Evolutionary conservation across 2,329 filamentous ascomycete species (phyloP).

Genomic region (Aspergillus ochraceoroseus): DNA sequence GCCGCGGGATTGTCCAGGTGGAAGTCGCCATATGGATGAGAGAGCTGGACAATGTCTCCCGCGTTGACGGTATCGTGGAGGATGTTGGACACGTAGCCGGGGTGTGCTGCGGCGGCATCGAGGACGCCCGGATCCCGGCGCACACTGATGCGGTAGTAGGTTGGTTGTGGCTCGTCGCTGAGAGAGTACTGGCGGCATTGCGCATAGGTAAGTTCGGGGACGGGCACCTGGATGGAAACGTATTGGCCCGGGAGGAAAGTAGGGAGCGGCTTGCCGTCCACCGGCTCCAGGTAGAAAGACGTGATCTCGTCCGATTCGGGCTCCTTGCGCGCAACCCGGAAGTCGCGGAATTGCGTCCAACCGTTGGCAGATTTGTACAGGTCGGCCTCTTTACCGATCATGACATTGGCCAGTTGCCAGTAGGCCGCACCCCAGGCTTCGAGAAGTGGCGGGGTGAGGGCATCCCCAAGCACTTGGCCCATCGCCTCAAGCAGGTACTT

Average conservation of each 20-base stretch:
- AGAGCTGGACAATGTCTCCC: constrained; percentile 61
- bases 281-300: constrained; percentile 64
- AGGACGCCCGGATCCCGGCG: constrained; percentile 60
- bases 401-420: constrained; percentile 66
- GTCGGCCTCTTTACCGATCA: constrained; percentile 61
- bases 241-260: constrained; percentile 67
- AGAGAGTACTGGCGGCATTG: constrained; percentile 71
- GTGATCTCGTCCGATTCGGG: constrained; percentile 64
- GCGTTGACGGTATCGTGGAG: constrained; percentile 58
- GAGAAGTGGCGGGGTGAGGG: constrained; percentile 60
- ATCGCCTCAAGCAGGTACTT: constrained; percentile 65
- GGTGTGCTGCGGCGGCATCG: constrained; percentile 47
- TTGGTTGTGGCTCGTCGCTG: constrained; percentile 57
- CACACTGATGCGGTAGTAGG: constrained; percentile 65
- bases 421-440: constrained; percentile 69
- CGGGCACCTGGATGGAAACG: constrained; percentile 57
- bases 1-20: constrained; percentile 44
- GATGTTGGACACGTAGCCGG: constrained; percentile 65
- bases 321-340: constrained; percentile 61
- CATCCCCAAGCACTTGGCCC: constrained; percentile 60
- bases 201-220: constrained; percentile 56
- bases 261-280: constrained; percentile 58
- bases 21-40: constrained; percentile 63
- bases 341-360: constrained; percentile 65
- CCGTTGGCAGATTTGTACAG: constrained; percentile 58